Evolutionary conservation across 768 basidiomycete species (phyloP), one percentile per base, ranked within the genome.

Genomic region (Macrolepiota fuliginosa): DNA sequence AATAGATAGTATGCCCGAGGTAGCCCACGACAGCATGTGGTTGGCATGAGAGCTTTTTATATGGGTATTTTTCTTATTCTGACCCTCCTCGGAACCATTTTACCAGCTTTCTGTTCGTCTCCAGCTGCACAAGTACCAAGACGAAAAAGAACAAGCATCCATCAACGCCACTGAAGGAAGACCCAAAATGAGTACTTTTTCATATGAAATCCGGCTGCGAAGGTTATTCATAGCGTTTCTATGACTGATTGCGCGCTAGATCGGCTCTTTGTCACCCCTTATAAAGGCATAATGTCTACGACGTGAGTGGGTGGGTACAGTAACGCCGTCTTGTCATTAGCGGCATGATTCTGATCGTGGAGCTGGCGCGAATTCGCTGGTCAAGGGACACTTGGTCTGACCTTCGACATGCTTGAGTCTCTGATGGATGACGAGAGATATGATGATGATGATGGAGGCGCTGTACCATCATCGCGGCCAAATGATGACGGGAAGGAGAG

Each of bases 161-260:
- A 51, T 51, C 57, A 49, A 29, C 57, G 47, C 49, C 57, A 52
- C 58, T 46, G 4, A 22, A 24, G 27, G 32, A 54, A 61, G 56
- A 29, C 32, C 22, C 46, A 42, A 17, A 46, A 57, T 19, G 19
- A 15, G 24, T 11, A 19, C 29, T 36, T n/a, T 11, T 47, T 56
- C n/a, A 45, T 56, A 35, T 46, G 39, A 27, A 22, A 17, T 15
- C 36, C 47, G 47, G 36, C n/a, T 24, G 36, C 49, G 49, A 36
- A 35, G 13, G 24, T 50, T 58, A 58, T 58, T 58, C 57, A 49
- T 57, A 49, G 17, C 22, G 22, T 19, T 32, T 36, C 35, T 47
- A 35, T 42, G 46, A 27, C 47, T 46, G 35, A 19, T 49, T 50
- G 54, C 22, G 19, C 24, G 24, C 19, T 40, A 15, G n/a, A 55